Conservation (phyloP, 2,329 filamentous ascomycete genomes). For the Nemania sp. region DNA sequence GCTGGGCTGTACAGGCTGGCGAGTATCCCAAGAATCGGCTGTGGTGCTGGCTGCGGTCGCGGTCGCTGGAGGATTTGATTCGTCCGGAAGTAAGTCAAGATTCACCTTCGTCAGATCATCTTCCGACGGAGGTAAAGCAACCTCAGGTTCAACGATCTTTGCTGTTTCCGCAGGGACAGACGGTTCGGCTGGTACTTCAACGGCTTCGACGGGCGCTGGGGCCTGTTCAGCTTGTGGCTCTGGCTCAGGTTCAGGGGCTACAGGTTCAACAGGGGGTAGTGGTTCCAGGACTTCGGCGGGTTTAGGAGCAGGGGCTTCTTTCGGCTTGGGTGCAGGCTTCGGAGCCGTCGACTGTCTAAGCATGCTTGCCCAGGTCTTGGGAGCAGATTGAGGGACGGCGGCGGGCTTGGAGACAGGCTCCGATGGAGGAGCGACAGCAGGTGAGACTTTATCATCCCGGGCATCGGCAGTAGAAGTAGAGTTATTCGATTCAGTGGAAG, state of each 20-base stretch:
- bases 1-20: slow-evolving; percentile 57
- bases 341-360: slow-evolving; percentile 62
- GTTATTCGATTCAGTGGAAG: slow-evolving; percentile 47
- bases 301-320: slow-evolving; percentile 52
- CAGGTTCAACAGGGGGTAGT: slow-evolving; percentile 48
- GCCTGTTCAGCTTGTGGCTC: slow-evolving; percentile 44
- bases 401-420: slow-evolving; percentile 52
- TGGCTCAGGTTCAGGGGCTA: slow-evolving; percentile 43
- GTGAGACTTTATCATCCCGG: slow-evolving; percentile 45
- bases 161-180: slow-evolving; percentile 40
- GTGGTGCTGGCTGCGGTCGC: slow-evolving; percentile 87
- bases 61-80: slow-evolving; percentile 74
- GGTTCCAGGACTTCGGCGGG: slow-evolving; percentile 50
- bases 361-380: slow-evolving; percentile 77
- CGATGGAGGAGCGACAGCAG: slow-evolving; percentile 43
- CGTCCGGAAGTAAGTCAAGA: slow-evolving; percentile 86
- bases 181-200: slow-evolving; percentile 37
- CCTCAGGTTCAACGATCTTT: slow-evolving; percentile 52
- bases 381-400: slow-evolving; percentile 42
- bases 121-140: slow-evolving; percentile 68
- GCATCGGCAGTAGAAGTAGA: slow-evolving; percentile 15
- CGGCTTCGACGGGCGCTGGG: slow-evolving; percentile 37
- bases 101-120: slow-evolving; percentile 90
- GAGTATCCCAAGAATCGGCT: slow-evolving; percentile 81
- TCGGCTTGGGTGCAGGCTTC: slow-evolving; percentile 61